A percentile compares a stretch with the other conserved stretches of the same genome.
These are phyloP conservation scores for Phaeolepiota aurea DNA, from an alignment of 768 basidiomycete genomes.

Conservation along the genomic window DNA sequence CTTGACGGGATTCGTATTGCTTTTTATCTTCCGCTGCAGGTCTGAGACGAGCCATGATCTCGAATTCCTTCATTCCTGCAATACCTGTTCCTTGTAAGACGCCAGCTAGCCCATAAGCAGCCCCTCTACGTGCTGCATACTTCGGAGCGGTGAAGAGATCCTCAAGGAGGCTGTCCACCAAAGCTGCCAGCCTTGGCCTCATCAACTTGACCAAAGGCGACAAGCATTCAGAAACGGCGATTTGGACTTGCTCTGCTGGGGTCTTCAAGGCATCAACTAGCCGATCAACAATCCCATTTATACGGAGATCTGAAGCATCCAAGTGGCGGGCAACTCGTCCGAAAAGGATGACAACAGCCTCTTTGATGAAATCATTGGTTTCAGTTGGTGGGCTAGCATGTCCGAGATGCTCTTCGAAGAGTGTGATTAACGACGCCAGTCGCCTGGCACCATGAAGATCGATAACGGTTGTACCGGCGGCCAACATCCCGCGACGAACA, in stretches of 20 bases:
- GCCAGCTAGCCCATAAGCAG: conserved; percentile 93
- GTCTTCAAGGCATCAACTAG: conserved; percentile 87
- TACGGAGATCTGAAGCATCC: conserved; percentile 63
- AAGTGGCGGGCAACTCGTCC: conserved; percentile 89
- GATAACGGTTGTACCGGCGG: conserved; percentile 72
- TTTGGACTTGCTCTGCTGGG: conserved; percentile 92
- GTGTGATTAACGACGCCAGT: conserved; percentile 64
- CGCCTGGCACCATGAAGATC: conserved; percentile 73
- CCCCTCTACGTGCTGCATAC: conserved; percentile 93
- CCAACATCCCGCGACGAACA: conserved; percentile 84
- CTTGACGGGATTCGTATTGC: conserved; percentile 78
- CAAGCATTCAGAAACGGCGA: conserved; percentile 93
- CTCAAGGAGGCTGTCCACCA: conserved; percentile 73
- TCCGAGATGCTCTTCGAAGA: conserved; percentile 75
- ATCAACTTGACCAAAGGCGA: conserved; percentile 77
- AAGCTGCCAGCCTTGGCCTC: conserved; percentile 42
- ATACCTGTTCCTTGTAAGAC: conserved; percentile 89
- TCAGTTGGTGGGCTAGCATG: conserved; percentile 51
- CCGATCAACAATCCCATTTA: conserved; percentile 76
- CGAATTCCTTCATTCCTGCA: conserved; percentile 74
- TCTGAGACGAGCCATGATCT: conserved; percentile 65
- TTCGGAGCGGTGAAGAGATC: conserved; percentile 74
- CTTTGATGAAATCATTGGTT: conserved; percentile 81
- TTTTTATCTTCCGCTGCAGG: conserved; percentile 86
- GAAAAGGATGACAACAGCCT: conserved; percentile 91